Conservation (phyloP, 306 rosid species). For the Rubus idaeus region DNA sequence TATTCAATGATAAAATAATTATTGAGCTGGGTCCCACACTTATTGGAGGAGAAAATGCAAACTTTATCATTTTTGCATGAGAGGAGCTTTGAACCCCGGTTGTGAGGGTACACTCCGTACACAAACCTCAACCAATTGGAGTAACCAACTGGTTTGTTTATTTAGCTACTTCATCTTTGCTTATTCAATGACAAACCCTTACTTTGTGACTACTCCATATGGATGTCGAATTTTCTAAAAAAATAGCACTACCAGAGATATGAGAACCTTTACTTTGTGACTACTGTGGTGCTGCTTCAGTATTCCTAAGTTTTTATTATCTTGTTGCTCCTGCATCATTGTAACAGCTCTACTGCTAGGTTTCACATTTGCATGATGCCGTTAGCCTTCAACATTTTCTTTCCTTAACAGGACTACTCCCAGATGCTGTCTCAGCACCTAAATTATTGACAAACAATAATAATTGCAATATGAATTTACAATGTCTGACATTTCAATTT, state of each 20-base stretch:
- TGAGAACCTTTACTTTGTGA: neutral
- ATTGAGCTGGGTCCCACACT: too few relatives aligned
- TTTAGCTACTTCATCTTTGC: too few relatives aligned
- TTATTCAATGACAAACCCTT: too few relatives aligned
- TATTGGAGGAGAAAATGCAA: too few relatives aligned
- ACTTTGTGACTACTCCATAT: neutral
- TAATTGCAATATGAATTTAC: neutral
- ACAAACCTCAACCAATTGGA: too few relatives aligned
- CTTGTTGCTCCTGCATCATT: neutral
- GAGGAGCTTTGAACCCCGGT: too few relatives aligned
- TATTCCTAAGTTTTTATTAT: neutral
- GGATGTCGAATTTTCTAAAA: neutral
- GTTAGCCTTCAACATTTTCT: neutral
- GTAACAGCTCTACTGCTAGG: neutral
- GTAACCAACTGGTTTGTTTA: too few relatives aligned
- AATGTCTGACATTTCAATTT: neutral
- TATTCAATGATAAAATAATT: too few relatives aligned
- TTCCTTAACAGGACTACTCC: neutral
- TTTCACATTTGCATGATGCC: neutral
- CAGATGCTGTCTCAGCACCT: neutral
- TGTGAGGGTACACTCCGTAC: too few relatives aligned
- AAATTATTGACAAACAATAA: neutral
- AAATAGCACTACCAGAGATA: neutral
- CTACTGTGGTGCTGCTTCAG: neutral
- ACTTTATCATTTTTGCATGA: too few relatives aligned